Evolutionary conservation across 2,329 filamentous ascomycete genomes (phyloP), one percentile per base, ranked within the genome.

Genomic region (Emmonsiellopsis sp.): DNA sequence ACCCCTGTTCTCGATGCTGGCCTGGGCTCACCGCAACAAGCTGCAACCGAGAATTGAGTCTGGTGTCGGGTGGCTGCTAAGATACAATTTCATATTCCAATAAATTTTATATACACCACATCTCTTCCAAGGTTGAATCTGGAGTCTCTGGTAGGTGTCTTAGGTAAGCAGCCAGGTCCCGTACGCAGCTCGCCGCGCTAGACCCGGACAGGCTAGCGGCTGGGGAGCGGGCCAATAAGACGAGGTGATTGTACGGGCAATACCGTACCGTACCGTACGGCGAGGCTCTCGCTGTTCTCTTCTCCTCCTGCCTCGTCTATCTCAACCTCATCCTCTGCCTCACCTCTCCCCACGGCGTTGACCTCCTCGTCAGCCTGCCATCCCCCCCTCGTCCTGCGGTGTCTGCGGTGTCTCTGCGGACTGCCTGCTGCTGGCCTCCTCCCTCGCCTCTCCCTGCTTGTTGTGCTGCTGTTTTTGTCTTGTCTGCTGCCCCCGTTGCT

Each of bases 361-460:
- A 51, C 44, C 39, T 17, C 21, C 27, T 39, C 32, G 34, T 40
- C 34, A 17, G 33, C 36, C 39, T 39, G 21, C 31, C 45, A 43
- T 43, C 52, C 61, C 57, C 60, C 60, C 63, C 59, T 61, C 63
- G 63, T 65, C 61, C 61, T 62, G 62, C 63, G 56, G 62, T 61
- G 60, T 58, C 56, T 56, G 56, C 51, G 62, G 59, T 54, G 55
- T 59, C 55, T 56, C 58, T 61, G 54, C 61, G 53, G 47, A 27
- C 36, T n/a, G 17, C 17, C 44, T 42, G 11, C 43, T 51, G 40
- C 37, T 47, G 13, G 49, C 39, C 43, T 50, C 49, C 37, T 33
- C n/a, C 40, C 31, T 45, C 40, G 33, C 33, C 27, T 50, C 37
- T 40, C 39, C 34, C 39, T 33, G 21, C 47, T 13, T 49, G 34